A percentile compares a stretch with the other conserved stretches of the same genome.
phyloP scores from a whole-genome alignment of 768 basidiomycete species.

The Calocybe indica region DNA sequence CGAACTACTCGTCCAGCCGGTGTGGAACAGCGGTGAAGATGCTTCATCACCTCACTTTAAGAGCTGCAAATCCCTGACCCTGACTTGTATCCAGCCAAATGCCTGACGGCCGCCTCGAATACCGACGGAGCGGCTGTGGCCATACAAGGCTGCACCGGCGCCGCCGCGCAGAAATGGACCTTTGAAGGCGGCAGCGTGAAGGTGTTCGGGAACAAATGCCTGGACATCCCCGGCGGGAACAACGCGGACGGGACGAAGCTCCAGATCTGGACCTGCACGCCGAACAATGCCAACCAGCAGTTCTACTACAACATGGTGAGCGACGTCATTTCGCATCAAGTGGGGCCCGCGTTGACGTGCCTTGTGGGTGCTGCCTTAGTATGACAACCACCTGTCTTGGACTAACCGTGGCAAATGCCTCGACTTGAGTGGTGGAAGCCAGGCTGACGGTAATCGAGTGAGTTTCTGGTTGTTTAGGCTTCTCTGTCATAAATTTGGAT shows the following conservation, averaged over 20 bases:
- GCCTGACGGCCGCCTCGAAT: conserved; percentile 45
- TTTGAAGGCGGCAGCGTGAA: conserved; percentile 36
- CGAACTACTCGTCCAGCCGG: conserved; percentile 37
- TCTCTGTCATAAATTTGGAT: background rate
- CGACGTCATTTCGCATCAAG: background rate
- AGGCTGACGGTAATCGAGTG: conserved; percentile 36
- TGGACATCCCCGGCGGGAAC: conserved; percentile 38
- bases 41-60: background rate
- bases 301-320: conserved; percentile 36
- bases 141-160: conserved; percentile 39
- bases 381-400: conserved; percentile 39
- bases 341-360: background rate
- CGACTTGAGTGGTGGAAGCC: conserved; percentile 38
- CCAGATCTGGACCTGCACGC: conserved; percentile 45
- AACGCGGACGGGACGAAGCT: conserved; percentile 39
- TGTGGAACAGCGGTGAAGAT: conserved; percentile 19
- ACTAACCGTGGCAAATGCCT: conserved; percentile 43
- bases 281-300: conserved; percentile 36
- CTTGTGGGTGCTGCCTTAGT: conserved; percentile 3
- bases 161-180: conserved; percentile 41
- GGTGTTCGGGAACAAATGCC: conserved; percentile 41
- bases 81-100: conserved; percentile 31
- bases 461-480: conserved; percentile 4
- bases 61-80: background rate
- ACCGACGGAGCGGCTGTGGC: conserved; percentile 42